Percentiles rank a stretch among this genome's conserved stretches.
phyloP scores from a whole-genome alignment of 1,284 basidiomycete species.

The Puccinia horiana region DNA sequence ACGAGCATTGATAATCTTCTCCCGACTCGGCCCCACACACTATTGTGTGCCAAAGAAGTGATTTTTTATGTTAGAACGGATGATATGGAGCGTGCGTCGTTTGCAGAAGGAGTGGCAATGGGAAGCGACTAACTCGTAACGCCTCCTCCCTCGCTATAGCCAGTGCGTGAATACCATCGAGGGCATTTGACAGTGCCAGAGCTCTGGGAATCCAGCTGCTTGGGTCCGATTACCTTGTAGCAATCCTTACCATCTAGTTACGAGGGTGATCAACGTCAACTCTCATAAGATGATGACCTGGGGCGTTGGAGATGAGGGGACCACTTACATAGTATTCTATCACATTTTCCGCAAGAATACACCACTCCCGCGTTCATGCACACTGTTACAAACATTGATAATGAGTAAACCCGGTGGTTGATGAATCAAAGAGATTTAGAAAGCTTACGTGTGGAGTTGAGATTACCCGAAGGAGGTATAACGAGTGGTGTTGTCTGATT shows the following conservation, averaged over 20 bases:
- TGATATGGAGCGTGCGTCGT: neutral
- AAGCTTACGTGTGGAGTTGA: neutral
- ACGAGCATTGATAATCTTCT: slow-evolving; percentile 38
- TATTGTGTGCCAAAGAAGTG: neutral
- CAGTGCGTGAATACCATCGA: slow-evolving; percentile 28
- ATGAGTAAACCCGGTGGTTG: neutral
- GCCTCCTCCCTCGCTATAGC: slow-evolving; percentile 42
- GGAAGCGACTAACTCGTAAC: slow-evolving; percentile 22
- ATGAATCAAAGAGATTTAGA: neutral
- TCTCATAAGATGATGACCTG: neutral
- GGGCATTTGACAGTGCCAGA: slow-evolving; percentile 27
- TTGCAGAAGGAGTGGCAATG: neutral
- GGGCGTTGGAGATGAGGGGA: neutral
- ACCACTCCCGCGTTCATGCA: slow-evolving; percentile 31
- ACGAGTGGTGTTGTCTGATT: slow-evolving; percentile 10
- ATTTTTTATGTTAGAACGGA: neutral
- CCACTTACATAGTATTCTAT: slow-evolving; percentile 21
- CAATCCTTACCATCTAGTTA: slow-evolving; percentile 15
- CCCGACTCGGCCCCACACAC: slow-evolving; percentile 19
- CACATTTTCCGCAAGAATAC: slow-evolving; percentile 21
- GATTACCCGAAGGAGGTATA: neutral
- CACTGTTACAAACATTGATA: neutral
- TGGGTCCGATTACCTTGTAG: slow-evolving; percentile 30
- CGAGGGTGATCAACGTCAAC: neutral
- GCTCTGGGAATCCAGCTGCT: neutral